Evolutionary conservation across 164 flowering plant genomes (phyloP).

Genomic region (Nelumbo lutea): DNA sequence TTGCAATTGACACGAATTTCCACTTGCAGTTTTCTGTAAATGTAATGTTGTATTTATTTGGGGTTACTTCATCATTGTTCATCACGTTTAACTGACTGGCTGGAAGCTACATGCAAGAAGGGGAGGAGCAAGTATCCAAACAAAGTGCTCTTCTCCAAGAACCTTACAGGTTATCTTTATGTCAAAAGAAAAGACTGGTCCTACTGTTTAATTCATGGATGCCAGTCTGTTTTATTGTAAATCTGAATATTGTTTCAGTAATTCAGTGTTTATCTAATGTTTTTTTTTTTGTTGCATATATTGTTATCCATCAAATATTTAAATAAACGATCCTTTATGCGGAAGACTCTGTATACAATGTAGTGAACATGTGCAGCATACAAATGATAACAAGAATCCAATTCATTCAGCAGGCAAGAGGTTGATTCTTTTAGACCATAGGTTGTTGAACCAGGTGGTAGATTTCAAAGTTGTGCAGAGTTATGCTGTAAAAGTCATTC

Average conservation of each 20-base stretch:
- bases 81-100: background rate
- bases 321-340: background rate
- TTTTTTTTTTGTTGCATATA: constrained; percentile 8
- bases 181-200: background rate
- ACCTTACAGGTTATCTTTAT: background rate
- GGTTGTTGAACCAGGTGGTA: too few species aligned
- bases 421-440: too few species aligned
- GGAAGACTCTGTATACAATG: too few species aligned
- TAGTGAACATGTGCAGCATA: too few species aligned
- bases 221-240: constrained; percentile 6
- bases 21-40: constrained; percentile 8
- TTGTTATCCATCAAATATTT: background rate
- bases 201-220: constrained; percentile 1
- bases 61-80: background rate
- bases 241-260: background rate
- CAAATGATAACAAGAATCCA: too few species aligned
- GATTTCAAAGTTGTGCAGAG: too few species aligned
- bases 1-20: constrained; percentile 5
- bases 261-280: constrained; percentile 5
- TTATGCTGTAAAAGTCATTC: too few species aligned
- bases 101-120: background rate
- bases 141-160: background rate
- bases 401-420: too few species aligned
- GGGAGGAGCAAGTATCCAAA: background rate
- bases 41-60: background rate